Percentiles rank a stretch among this genome's conserved stretches.
Conservation (phyloP, 1,139 yeast species). For the Taphrina populina region DNA sequence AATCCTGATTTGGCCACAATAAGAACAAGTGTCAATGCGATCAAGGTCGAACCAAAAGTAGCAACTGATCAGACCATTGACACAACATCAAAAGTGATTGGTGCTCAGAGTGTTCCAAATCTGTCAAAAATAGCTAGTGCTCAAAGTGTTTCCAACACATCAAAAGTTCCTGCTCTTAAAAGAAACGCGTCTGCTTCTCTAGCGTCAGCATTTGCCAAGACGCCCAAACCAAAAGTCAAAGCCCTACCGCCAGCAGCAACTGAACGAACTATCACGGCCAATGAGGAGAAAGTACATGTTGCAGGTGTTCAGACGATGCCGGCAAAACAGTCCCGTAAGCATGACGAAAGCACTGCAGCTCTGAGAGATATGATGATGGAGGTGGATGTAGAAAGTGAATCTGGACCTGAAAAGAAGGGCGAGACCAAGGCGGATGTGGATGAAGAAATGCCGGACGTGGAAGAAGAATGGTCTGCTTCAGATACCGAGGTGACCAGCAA, state of each 20-base stretch:
- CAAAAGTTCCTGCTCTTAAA: not conserved
- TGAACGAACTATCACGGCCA: not conserved
- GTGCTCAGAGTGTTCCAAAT: not conserved
- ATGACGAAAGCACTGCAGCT: constrained; percentile 1
- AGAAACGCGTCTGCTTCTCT: constrained; percentile 12
- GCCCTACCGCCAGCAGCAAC: not conserved
- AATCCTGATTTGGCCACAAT: not conserved
- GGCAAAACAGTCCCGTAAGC: not conserved
- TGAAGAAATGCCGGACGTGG: constrained; percentile 8
- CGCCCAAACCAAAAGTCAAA: constrained; percentile 17
- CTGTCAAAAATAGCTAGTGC: not conserved
- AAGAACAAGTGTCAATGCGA: not conserved
- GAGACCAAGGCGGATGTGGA: not conserved
- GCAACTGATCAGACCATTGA: not conserved
- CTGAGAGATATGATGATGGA: constrained; percentile 26
- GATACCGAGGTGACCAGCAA: constrained; percentile 7
- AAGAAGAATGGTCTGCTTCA: constrained; percentile 19
- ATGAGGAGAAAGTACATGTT: not conserved
- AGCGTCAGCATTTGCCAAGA: constrained; percentile 31
- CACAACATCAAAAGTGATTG: not conserved
- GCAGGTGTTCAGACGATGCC: not conserved
- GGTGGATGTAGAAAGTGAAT: constrained; percentile 3
- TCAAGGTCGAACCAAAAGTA: not conserved
- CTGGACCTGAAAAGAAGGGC: not conserved
- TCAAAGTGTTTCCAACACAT: not conserved